Base-by-base conservation (phyloP, 2,329 filamentous ascomycete species). In the Camillea tinctor region DNA sequence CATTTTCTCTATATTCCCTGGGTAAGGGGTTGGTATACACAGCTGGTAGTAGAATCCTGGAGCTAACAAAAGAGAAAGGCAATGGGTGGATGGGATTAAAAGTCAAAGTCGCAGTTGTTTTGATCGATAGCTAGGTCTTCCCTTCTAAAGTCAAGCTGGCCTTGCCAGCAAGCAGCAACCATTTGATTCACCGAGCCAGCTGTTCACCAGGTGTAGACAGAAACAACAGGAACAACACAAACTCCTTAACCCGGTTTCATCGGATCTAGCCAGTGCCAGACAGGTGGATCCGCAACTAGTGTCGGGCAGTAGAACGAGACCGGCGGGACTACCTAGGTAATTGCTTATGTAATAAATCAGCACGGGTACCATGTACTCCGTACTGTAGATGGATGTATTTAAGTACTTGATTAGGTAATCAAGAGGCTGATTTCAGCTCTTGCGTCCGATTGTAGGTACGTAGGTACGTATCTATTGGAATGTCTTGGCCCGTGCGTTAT, bases 1-100 rank as follows among this genome's bases (percentile, higher is more conserved):
- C 69, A 71, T 71, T 40, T 60, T 30, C 66, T 21, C 20, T 51
- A 19, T 21, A 19, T 21, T 19, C 4, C 13, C 26, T 30, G 26
- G 11, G n/a, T n/a, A 44, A 44, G 11, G 17, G 36, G 2, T 44
- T 13, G 11, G 11, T 44, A 3, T 11, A 44, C 17, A 44, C 36
- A 44, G 36, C 36, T 44, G 15, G 36, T 15, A 44, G 36, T 4
- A 44, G 11, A 15, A n/a, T n/a, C 11, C 36, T 13, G 36, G 36
- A 44, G 36, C 3, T 2, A 44, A 44, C 36, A 44, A 44, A n/a
- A 44, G 6, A 15, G n/a, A 44, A 44, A 44, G 36, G 36, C 17
- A 44, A 44, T 44, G 13, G 13, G 36, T 44, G 36, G 36, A n/a
- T 17, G 17, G 36, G n/a, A 44, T 44, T 44, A n/a, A 7, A 44